These are phyloP conservation scores for Xeromyces bisporus DNA, from an alignment of 495 filamentous ascomycete species.

Conservation along the genomic window DNA sequence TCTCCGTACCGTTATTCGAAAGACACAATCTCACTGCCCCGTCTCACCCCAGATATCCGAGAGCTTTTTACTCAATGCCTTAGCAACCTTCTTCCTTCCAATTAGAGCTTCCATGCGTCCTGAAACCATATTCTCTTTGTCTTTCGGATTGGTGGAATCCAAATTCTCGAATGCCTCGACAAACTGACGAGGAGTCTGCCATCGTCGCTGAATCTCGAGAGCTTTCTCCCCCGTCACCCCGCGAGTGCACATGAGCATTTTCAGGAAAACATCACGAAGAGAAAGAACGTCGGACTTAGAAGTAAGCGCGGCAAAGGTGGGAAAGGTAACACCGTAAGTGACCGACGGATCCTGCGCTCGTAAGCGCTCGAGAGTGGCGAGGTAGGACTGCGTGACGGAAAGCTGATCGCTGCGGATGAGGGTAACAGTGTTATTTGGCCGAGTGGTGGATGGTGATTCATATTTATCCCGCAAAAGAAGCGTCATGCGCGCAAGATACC, in stretches of 20 bases:
- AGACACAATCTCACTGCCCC: no score
- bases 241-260: constrained; percentile 75
- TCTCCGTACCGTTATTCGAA: neutral
- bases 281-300: constrained; percentile 61
- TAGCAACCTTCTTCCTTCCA: constrained; percentile 50
- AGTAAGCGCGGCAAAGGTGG: constrained; percentile 51
- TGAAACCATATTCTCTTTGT: constrained; percentile 32
- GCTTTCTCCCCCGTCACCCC: constrained; percentile 72
- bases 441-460: constrained; percentile 17
- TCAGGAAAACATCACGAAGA: constrained; percentile 59
- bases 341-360: constrained; percentile 26
- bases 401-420: constrained; percentile 51
- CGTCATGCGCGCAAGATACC: constrained; percentile 64
- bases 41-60: constrained; percentile 52
- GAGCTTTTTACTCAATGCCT: constrained; percentile 47
- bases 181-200: constrained; percentile 55
- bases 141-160: constrained; percentile 28
- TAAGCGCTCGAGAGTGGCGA: constrained; percentile 45
- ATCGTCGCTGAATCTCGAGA: constrained; percentile 58
- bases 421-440: constrained; percentile 7
- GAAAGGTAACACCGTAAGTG: constrained; percentile 51
- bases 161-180: constrained; percentile 47
- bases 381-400: constrained; percentile 48
- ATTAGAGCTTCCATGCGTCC: constrained; percentile 37
- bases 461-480: constrained; percentile 48